Evolutionary conservation across 768 basidiomycete genomes (phyloP), one percentile per base, ranked within the genome.

Genomic region (Leucocoprinus birnbaumii): DNA sequence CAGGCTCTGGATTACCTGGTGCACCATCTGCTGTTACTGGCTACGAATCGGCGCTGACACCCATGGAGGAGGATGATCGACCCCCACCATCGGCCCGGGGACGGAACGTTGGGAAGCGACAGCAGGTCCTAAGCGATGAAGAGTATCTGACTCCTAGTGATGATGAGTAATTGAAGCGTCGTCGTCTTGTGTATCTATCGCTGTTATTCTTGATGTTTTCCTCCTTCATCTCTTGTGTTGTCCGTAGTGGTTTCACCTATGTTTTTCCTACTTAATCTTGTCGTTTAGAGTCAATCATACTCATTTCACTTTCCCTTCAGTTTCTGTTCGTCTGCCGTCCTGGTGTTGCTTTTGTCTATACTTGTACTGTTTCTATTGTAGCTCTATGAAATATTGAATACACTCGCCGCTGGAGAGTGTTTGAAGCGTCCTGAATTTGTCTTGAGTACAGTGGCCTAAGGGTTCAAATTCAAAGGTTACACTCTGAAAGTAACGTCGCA

Each of bases 31-130:
- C 68, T 16, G 53, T 64, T 25, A 53, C 62, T 48, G 62, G 63
- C 40, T 82, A 84, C 57, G 86, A 89, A 26, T 80, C 84, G 34
- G 87, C 89, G 9, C 67, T 89, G 59, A 89, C 87, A 5, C 87
- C 87, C 1, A 87, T 91, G 86, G 89, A 90, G 44, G 89, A 91
- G 58, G 89, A 91, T 56, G 86, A 87, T 44, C 80, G 84, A 42
- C 82, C 80, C 25, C 77, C 81, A 9, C 79, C 77, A 3, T 38
- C 38, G 16, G 68, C 68, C 3, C 70, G 82, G 14, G 80, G 85
- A 35, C 71, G 80, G 54, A 86, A 84, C 65, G 72, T 76, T 18
- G 83, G 80, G 26, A 77, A 88, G 58, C 89, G 84, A 66, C 86
- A n/a, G n/a, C n/a, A 87, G 68, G 79, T 91, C 48, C 72, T 90